Conservation (phyloP, 2,329 filamentous ascomycete genomes). For the Pestalotiopsis sp. region DNA sequence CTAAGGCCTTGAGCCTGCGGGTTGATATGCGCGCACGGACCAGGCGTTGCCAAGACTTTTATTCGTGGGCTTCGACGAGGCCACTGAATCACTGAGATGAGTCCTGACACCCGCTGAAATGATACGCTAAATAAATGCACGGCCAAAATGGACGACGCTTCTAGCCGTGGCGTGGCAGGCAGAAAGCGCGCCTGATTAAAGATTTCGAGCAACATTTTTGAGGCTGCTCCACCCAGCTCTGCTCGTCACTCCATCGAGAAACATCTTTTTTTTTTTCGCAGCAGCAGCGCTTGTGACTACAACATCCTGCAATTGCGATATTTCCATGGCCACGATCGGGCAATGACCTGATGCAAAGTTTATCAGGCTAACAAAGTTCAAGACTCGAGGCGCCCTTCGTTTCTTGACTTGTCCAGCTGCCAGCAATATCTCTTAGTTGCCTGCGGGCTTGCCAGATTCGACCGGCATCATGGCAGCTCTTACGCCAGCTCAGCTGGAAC, state of each 20-base stretch:
- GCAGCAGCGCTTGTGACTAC: neutral
- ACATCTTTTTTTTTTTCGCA: neutral
- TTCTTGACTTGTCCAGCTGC: neutral
- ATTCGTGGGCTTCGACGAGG: neutral
- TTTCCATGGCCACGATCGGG: neutral
- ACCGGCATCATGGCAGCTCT: conserved; percentile 33
- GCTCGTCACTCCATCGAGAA: neutral
- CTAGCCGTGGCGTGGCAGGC: neutral
- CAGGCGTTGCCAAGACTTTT: neutral
- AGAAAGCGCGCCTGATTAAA: neutral
- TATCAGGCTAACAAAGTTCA: conserved; percentile 3
- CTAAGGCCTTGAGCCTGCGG: neutral
- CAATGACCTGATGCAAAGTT: neutral
- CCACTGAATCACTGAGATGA: too few relatives aligned
- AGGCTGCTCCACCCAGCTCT: neutral
- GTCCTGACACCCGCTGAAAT: neutral
- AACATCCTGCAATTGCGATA: neutral
- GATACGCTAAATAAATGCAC: neutral
- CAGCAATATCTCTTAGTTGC: neutral
- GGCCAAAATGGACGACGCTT: neutral
- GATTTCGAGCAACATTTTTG: neutral
- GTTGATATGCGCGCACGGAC: neutral
- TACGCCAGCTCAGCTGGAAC: conserved; percentile 58
- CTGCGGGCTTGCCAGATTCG: neutral
- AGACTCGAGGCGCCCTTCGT: conserved; percentile 5